Evolutionary conservation across 2,329 filamentous ascomycete species (phyloP), one percentile per base, ranked within the genome.

Genomic region (Didymosphaeria variabile): DNA sequence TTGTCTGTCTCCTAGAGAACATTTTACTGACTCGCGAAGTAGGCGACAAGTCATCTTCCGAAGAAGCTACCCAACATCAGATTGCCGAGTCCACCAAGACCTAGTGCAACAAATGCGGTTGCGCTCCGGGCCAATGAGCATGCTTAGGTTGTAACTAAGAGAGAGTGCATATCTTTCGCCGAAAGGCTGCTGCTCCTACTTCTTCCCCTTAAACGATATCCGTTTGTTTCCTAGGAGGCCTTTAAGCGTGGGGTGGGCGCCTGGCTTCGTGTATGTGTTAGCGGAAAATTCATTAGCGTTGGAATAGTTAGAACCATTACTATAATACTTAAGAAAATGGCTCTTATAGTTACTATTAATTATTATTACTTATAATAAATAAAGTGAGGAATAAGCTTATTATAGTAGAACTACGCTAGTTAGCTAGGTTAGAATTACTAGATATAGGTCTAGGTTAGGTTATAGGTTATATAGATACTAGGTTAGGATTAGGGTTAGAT

Each of bases 71-170:
- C 55, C 69, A 78, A 68, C 74, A 83, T 71, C 66, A 76, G 26
- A 73, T 79, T 5, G 69, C 76, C 6, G 79, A 73, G 59, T 72
- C 79, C 58, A 79, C 81, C 62, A 78, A 77, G 62, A 81, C 79
- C 9, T 72, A 78, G 67, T 84, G 83, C 79, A 83, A 84, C 60
- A 78, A 79, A 58, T 84, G 83, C 70, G 73, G 77, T 17, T 83
- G 82, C 69, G 75, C 77, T 47, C 72, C 80, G 31, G 81, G 82
- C 55, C 74, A 81, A 66, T 84, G 82, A 66, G 79, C 80, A 34
- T 84, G 82, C 71, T 71, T 72, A 38, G 79, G 76, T 51, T 84
- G 83, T n/a, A n/a, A n/a, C n/a, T n/a, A n/a, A n/a, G n/a, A n/a
- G n/a, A n/a, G n/a, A n/a, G n/a, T n/a, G n/a, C n/a, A n/a, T n/a